A percentile compares a stretch with the other conserved stretches of the same genome.
phyloP scores from a whole-genome alignment of 306 rosid genomes.

The Ziziphus jujuba region DNA sequence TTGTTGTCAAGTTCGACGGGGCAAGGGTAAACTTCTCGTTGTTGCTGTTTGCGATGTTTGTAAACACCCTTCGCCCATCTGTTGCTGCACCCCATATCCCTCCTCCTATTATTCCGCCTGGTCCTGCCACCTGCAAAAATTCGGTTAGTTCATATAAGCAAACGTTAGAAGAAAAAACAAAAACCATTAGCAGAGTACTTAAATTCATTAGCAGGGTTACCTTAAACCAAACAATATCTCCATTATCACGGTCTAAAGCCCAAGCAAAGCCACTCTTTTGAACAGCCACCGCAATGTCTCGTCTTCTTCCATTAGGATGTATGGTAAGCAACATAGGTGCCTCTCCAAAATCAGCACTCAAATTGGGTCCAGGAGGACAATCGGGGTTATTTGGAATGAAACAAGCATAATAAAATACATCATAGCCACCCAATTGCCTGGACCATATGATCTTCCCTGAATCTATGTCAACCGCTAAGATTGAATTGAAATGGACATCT shows the following conservation, averaged over 20 bases:
- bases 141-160: not conserved
- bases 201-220: not conserved
- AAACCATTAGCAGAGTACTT: not conserved
- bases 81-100: constrained; percentile 46
- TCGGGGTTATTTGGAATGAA: constrained; percentile 44
- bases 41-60: constrained; percentile 36
- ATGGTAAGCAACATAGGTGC: constrained; percentile 38
- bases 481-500: constrained; percentile 37
- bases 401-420: constrained; percentile 35
- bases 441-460: constrained; percentile 37
- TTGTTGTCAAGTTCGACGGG: constrained; percentile 30
- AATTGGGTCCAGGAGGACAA: constrained; percentile 45
- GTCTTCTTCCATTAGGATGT: constrained; percentile 1
- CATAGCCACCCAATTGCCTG: constrained; percentile 33
- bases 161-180: not conserved
- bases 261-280: constrained; percentile 45
- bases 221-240: constrained; percentile 40
- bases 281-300: constrained; percentile 40
- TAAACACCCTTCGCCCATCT: constrained; percentile 36
- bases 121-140: constrained; percentile 33
- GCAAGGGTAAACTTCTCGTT: constrained; percentile 28
- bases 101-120: constrained; percentile 39
- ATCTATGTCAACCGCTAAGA: constrained; percentile 31
- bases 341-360: constrained; percentile 44
- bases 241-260: constrained; percentile 41